Evolutionary conservation across 345 rosid species (phyloP), one percentile per base, ranked within the genome.

Genomic region (Bruguiera parviflora): DNA sequence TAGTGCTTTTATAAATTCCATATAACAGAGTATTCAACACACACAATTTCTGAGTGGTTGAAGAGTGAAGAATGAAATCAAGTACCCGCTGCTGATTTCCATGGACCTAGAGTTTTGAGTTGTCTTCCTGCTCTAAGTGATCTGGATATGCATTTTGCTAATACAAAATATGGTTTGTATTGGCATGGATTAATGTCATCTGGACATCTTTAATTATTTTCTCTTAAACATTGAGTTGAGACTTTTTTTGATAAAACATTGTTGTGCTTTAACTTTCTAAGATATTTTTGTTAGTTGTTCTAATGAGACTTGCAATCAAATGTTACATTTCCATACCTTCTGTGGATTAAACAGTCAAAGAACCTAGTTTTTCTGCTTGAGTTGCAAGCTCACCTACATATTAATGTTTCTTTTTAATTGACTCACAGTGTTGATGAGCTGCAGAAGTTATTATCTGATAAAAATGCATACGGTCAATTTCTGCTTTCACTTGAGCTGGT

Each of bases 401-500:
- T 53, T 53, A 6, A 21, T 20, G 31, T 47, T 1, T 59, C 35
- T 15, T 5, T 19, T 52, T 65, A 35, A 59, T 66, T n/a, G 5
- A 60, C 74, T 58, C 67, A 21, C 24, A 53, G 97, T 74, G 85
- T 88, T 76, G 96, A 95, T 46, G 97, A 95, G 79, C 70, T 92
- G 47, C 84, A 89, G 73, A 91, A 88, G 89, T 93, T 93, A 65
- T 68, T 88, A 56, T 69, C 92, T 6, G 96, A 92, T 81, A 92
- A 87, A 84, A 90, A 88, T 67, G 96, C 92, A 20, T 92, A 92
- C 79, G 82, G 80, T 68, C 93, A 85, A 59, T 92, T 95, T 72
- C 68, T 92, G 33, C 81, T 82, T 60, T 92, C 94, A 10, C 84
- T 92, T 76, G 97, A 95, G 58, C 96, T 90, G 76, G 93, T 91